A percentile compares a stretch with the other conserved stretches of the same genome.
Conservation (phyloP, 2,329 filamentous ascomycete species). For the Pseudogymnoascus pannorum region DNA sequence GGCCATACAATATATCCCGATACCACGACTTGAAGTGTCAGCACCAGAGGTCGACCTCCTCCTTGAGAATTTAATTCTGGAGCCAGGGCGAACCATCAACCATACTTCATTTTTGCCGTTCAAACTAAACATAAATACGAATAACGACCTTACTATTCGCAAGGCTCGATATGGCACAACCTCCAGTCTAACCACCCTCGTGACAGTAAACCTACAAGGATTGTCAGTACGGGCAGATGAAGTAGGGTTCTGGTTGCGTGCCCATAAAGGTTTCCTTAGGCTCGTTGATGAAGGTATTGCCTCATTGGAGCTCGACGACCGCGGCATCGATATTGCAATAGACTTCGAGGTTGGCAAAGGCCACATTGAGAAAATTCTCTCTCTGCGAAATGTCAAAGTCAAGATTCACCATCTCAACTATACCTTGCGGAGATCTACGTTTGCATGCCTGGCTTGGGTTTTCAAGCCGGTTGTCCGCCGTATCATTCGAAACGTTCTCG, state of each 20-base stretch:
- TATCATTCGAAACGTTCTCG: conserved; percentile 69
- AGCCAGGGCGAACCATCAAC: conserved; percentile 79
- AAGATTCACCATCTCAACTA: conserved; percentile 84
- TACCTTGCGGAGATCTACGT: conserved; percentile 64
- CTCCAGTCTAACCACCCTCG: conserved; percentile 55
- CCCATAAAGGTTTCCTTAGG: conserved; percentile 67
- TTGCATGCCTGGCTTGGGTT: conserved; percentile 72
- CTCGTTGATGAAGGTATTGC: conserved; percentile 79
- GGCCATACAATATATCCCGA: conserved; percentile 77
- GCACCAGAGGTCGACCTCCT: conserved; percentile 78
- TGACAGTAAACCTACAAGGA: conserved; percentile 74
- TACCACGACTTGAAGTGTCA: conserved; percentile 82
- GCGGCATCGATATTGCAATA: conserved; percentile 78
- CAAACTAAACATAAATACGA: conserved; percentile 70
- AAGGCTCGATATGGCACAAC: conserved; percentile 69
- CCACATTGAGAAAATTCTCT: conserved; percentile 71
- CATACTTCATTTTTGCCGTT: conserved; percentile 84
- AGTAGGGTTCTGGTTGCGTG: conserved; percentile 80
- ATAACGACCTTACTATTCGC: conserved; percentile 78
- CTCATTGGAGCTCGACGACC: conserved; percentile 76
- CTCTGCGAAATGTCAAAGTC: conserved; percentile 67
- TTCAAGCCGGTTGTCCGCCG: conserved; percentile 78
- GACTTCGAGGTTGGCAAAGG: conserved; percentile 79
- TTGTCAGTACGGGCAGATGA: conserved; percentile 79
- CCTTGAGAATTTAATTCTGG: conserved; percentile 82